Base-by-base conservation (phyloP, 345 rosid species). In the Triadica sebifera region DNA sequence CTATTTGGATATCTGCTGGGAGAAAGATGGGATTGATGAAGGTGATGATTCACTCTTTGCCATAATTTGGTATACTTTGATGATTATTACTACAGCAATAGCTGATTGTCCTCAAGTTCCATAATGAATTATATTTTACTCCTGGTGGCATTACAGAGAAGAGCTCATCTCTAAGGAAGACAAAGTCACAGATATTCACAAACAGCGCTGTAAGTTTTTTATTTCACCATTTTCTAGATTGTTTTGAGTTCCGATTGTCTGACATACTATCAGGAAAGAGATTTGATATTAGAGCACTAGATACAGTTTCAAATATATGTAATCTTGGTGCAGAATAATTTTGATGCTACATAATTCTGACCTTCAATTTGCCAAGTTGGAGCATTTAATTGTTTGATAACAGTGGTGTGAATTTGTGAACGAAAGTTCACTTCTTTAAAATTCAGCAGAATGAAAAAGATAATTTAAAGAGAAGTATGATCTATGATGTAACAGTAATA, bases 1-100 rank as follows among this genome's bases (percentile, higher is more conserved):
- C 8, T 93, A 90, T 77, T 82, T 96, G 75, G 98, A 96, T 80
- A 84, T 89, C 74, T 90, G 97, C 87, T 96, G 98, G 99, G 98
- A 93, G 90, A 89, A 96, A 77, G 97, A 93, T 2, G 96, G 90
- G 73, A 96, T 93, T 59, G 95, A 96, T 57, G 93, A 91, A 88
- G 98, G 99, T 90, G 37, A 58, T 16, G 8, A 29, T 34, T 78
- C 52, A 58, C 4, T 62, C 3, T 29, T 8, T n/a, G 43, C 25
- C 1, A 47, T 45, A 5, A 8, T 50, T 63, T 46, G 8, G n/a
- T 29, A 3, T 17, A 0, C 25, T 17, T 20, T 9, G 11, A 20
- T 43, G 49, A 12, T 39, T 45, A 20, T 22, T 46, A 38, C n/a
- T 15, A 12, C 52, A 13, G 20, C 45, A 47, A 20, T 67, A 12